These are phyloP conservation scores for Penicillium thymicola DNA, from an alignment of 2,329 filamentous ascomycete species.

Conservation along the genomic window DNA sequence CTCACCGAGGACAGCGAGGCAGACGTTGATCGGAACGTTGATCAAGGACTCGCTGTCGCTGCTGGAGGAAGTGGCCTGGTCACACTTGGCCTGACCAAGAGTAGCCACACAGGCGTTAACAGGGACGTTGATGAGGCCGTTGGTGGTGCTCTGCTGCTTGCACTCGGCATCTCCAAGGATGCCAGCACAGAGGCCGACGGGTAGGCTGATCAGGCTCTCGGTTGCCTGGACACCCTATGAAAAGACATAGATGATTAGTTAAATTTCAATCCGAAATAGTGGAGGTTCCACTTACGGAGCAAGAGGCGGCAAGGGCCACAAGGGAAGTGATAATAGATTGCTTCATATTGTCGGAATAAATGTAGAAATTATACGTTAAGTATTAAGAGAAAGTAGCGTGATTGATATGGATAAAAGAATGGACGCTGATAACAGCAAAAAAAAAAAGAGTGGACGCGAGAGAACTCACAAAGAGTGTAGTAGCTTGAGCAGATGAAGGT, in stretches of 20 bases:
- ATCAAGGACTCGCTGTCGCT: conserved; percentile 19
- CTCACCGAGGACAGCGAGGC: conserved; percentile 29
- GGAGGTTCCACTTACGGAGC: not conserved
- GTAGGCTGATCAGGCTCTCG: conserved; percentile 23
- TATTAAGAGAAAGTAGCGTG: not conserved
- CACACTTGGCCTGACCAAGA: conserved; percentile 25
- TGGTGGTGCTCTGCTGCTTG: conserved; percentile 17
- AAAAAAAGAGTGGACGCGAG: not conserved
- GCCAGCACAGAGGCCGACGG: conserved; percentile 26
- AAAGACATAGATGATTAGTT: not conserved
- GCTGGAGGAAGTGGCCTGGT: conserved; percentile 16
- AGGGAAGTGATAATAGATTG: not conserved
- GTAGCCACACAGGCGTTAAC: conserved; percentile 23
- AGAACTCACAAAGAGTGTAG: not conserved
- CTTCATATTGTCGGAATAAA: not conserved
- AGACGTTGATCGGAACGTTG: conserved; percentile 28
- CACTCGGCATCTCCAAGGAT: conserved; percentile 28
- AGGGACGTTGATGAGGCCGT: conserved; percentile 26
- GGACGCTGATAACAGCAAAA: not conserved
- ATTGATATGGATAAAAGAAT: not conserved
- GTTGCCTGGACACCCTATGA: not conserved
- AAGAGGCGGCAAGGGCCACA: not conserved
- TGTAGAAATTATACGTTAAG: not conserved
- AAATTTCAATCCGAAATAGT: not conserved
- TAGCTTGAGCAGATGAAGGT: not conserved